These are phyloP conservation scores for Penicillium occitanis DNA, from an alignment of 2,329 filamentous ascomycete species.

Conservation along the genomic window DNA sequence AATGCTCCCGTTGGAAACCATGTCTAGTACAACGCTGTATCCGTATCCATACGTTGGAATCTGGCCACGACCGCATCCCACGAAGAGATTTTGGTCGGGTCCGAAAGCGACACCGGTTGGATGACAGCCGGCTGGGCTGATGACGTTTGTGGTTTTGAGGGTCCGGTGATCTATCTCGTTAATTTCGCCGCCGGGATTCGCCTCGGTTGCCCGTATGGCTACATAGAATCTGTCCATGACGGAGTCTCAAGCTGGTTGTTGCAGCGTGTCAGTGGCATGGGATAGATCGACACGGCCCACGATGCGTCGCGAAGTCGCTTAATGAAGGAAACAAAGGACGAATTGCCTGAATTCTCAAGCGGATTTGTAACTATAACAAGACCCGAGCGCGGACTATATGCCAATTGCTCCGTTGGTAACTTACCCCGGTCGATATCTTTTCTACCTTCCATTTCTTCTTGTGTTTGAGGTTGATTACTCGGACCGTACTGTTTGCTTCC, in stretches of 20 bases:
- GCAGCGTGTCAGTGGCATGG: neutral
- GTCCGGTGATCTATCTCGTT: neutral
- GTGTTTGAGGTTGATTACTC: neutral
- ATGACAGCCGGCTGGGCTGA: neutral
- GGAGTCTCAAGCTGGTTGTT: neutral
- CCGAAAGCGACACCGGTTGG: slow-evolving; percentile 9
- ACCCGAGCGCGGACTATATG: neutral
- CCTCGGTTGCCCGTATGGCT: neutral
- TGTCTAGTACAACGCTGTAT: slow-evolving; percentile 6
- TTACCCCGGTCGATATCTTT: neutral
- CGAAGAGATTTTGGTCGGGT: neutral
- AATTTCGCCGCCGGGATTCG: slow-evolving; percentile 8
- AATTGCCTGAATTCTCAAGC: neutral
- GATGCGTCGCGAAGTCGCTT: neutral
- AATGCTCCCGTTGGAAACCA: neutral
- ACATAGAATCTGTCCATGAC: neutral
- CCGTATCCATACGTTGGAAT: neutral
- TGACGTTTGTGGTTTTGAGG: neutral
- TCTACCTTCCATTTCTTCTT: neutral
- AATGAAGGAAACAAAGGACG: neutral
- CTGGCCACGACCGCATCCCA: neutral
- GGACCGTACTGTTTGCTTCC: neutral
- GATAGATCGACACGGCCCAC: neutral
- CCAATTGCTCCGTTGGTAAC: neutral
- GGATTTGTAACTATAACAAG: neutral